Evolutionary conservation across 306 rosid genomes (phyloP).

Genomic region (Vigna trinervia): DNA sequence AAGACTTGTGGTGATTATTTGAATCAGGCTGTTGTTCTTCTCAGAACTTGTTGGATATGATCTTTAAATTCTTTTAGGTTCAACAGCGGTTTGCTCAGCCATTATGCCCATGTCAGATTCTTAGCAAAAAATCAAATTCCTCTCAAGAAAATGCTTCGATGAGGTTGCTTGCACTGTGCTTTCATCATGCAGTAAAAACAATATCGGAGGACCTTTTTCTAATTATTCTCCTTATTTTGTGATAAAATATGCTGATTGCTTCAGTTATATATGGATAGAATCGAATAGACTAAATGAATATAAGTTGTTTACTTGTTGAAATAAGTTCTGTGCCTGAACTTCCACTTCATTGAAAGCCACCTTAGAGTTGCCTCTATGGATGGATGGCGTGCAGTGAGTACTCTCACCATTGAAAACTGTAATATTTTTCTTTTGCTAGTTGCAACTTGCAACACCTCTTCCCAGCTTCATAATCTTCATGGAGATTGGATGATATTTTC

Average conservation of each 20-base stretch:
- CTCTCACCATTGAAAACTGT: neutral
- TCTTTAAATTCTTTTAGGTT: neutral
- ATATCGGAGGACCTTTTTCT: neutral
- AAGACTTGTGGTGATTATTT: conserved; percentile 58
- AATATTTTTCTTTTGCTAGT: neutral
- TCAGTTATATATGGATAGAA: neutral
- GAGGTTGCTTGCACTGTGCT: neutral
- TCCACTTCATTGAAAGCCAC: neutral
- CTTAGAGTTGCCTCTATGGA: neutral
- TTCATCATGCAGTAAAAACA: neutral
- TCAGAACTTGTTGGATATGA: neutral
- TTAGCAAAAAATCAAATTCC: neutral
- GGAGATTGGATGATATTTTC: neutral
- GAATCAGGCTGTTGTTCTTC: conserved; percentile 48
- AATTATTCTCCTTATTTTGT: conserved; percentile 40
- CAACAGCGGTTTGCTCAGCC: neutral
- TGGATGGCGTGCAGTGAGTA: neutral
- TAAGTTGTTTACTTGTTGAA: neutral
- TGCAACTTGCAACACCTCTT: conserved; percentile 6
- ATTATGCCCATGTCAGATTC: neutral
- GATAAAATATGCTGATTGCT: neutral
- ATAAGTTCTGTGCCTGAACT: neutral
- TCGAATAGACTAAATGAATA: neutral
- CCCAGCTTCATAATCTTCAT: conserved; percentile 6
- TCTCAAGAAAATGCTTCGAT: neutral